A percentile compares a stretch with the other conserved stretches of the same genome.
Conservation (phyloP, 2,329 filamentous ascomycete species). For the Pseudocercospora fuligena region DNA sequence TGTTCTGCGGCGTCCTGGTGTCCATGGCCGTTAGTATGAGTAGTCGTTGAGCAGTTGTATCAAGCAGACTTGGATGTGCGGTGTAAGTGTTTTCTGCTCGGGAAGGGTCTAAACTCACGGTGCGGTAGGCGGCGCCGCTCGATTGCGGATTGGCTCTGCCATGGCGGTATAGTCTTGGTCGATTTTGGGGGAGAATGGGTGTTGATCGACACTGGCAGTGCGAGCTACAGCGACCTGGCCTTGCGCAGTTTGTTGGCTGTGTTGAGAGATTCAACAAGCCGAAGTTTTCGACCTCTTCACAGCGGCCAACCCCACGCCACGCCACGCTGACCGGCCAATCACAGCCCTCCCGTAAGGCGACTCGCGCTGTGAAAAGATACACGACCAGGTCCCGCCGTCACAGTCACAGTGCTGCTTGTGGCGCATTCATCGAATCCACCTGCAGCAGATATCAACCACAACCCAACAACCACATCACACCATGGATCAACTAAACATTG, state of each 20-base stretch:
- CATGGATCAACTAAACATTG: conserved; percentile 38
- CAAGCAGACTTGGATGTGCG: conserved; percentile 10
- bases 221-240: neutral
- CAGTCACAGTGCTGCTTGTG: neutral
- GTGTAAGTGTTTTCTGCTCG: conserved; percentile 12
- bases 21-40: conserved; percentile 38
- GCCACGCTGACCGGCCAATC: conserved; percentile 10
- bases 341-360: neutral
- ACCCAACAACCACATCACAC: neutral
- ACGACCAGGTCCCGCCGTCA: conserved; percentile 6
- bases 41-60: conserved; percentile 5
- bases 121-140: conserved; percentile 19
- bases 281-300: neutral
- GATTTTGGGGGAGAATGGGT: neutral
- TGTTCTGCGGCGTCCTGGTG: conserved; percentile 94
- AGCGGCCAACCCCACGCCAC: neutral
- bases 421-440: neutral
- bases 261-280: neutral
- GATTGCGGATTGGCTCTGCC: conserved; percentile 28
- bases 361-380: conserved; percentile 2
- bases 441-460: conserved; percentile 12
- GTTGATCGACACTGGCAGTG: neutral
- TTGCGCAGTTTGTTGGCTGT: neutral
- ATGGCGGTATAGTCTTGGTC: conserved; percentile 15
- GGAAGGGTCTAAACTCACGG: conserved; percentile 21